Conservation (phyloP, 2,329 filamentous ascomycete genomes). For the Pseudogymnoascus sp. region DNA sequence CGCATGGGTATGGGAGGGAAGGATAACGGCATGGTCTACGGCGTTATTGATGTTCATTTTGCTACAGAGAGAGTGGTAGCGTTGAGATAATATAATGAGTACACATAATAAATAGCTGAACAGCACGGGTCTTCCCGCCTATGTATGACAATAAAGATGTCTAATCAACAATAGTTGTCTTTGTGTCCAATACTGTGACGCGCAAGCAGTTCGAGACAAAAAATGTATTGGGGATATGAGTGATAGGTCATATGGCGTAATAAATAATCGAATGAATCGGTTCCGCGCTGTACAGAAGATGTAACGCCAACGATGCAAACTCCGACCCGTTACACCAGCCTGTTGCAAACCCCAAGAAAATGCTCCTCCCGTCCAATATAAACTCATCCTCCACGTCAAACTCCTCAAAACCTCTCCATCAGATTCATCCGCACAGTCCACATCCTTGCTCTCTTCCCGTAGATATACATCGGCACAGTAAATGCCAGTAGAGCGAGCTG, state of each 20-base stretch:
- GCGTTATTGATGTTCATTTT: constrained; percentile 6
- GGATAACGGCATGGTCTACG: neutral
- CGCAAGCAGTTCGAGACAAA: neutral
- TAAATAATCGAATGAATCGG: neutral
- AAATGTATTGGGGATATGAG: neutral
- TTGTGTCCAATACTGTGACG: neutral
- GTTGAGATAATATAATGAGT: neutral
- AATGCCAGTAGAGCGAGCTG: constrained; percentile 67
- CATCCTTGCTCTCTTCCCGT: constrained; percentile 80
- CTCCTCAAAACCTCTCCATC: constrained; percentile 62
- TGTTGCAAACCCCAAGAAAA: neutral
- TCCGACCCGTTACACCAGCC: neutral
- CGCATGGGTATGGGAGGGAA: neutral
- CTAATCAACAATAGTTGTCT: neutral
- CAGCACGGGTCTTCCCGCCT: neutral
- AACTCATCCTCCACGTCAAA: neutral
- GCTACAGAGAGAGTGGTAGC: neutral
- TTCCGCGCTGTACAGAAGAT: neutral
- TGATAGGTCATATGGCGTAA: neutral
- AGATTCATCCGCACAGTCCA: constrained; percentile 84
- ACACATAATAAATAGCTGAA: constrained; percentile 2
- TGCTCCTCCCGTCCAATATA: neutral
- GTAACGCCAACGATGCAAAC: constrained; percentile 1
- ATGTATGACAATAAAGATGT: neutral
- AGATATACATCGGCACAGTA: constrained; percentile 62